Conservation (phyloP, 1,284 basidiomycete species). For the Malassezia pachydermatis region DNA sequence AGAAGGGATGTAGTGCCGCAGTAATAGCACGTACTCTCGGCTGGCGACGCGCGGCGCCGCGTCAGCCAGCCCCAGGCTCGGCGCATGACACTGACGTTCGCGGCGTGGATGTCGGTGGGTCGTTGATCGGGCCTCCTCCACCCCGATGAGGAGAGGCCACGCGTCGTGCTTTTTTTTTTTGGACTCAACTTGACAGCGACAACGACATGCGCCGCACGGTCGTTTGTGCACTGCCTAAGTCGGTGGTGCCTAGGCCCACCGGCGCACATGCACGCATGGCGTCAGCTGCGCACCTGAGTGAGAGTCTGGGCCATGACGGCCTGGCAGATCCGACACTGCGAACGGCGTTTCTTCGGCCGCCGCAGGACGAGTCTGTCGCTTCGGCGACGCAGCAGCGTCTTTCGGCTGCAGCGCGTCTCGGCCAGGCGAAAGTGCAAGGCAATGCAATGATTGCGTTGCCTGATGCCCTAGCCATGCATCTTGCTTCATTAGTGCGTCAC, state of each 20-base stretch:
- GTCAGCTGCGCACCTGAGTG: conserved; percentile 7
- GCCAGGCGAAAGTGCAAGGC: conserved; percentile 11
- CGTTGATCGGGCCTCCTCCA: neutral
- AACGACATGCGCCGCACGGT: neutral
- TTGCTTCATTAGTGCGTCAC: neutral
- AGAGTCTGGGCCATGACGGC: neutral
- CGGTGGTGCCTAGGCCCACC: too few species aligned
- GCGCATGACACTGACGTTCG: neutral
- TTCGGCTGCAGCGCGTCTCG: conserved; percentile 18
- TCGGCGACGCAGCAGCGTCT: conserved; percentile 12
- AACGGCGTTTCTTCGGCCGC: neutral
- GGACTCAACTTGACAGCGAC: neutral
- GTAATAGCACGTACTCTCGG: conserved; percentile 27
- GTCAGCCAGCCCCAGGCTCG: neutral
- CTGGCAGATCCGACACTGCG: neutral
- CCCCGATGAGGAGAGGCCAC: too few species aligned
- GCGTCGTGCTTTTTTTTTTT: neutral
- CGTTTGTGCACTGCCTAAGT: neutral
- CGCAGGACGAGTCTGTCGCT: neutral
- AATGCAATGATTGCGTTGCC: conserved; percentile 2
- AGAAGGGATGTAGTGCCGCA: conserved; percentile 28
- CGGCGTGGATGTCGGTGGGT: too few species aligned
- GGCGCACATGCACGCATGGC: conserved; percentile 2
- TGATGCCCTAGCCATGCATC: neutral
- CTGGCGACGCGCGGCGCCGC: neutral